phyloP scores from a whole-genome alignment of 768 basidiomycete genomes.

The Mycena kentingensis region DNA sequence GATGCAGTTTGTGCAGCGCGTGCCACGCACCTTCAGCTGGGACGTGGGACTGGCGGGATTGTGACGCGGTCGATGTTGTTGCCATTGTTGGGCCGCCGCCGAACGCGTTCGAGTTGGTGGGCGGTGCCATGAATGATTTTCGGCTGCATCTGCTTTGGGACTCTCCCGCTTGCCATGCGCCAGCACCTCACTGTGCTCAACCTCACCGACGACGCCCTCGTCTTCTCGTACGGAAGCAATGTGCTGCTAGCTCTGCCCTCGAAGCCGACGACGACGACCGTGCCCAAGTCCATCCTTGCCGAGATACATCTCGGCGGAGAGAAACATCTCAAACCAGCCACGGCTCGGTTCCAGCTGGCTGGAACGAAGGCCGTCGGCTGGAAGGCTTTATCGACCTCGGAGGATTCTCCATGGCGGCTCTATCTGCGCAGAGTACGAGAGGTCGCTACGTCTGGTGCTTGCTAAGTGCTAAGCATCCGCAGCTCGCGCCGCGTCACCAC shows the following conservation, averaged over 20 bases:
- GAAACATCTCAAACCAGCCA: constrained; percentile 24
- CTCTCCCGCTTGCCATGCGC: constrained; percentile 2
- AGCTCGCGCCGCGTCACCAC: constrained; percentile 50
- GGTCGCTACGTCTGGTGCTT: background rate
- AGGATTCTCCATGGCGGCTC: constrained; percentile 57
- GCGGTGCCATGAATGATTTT: too few species aligned
- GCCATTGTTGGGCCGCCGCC: too few species aligned
- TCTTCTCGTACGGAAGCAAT: constrained; percentile 13
- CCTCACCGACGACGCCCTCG: constrained; percentile 20
- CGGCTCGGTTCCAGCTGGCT: constrained; percentile 13
- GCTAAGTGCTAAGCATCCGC: constrained; percentile 6
- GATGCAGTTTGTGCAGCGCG: too few species aligned
- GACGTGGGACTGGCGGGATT: too few species aligned
- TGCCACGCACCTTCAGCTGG: too few species aligned
- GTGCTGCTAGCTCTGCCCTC: constrained; percentile 25
- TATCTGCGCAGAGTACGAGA: constrained; percentile 55
- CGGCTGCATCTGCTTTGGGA: too few species aligned
- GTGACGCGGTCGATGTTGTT: too few species aligned
- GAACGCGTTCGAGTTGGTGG: too few species aligned
- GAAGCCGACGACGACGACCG: constrained; percentile 25
- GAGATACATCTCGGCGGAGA: constrained; percentile 18
- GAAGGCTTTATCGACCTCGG: constrained; percentile 43
- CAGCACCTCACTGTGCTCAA: constrained; percentile 22
- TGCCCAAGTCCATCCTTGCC: constrained; percentile 24
- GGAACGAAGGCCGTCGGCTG: constrained; percentile 40